Percentiles rank a stretch among this genome's conserved stretches.
phyloP scores from a whole-genome alignment of 2,329 filamentous ascomycete species.

The Elsinoe arachidis region DNA sequence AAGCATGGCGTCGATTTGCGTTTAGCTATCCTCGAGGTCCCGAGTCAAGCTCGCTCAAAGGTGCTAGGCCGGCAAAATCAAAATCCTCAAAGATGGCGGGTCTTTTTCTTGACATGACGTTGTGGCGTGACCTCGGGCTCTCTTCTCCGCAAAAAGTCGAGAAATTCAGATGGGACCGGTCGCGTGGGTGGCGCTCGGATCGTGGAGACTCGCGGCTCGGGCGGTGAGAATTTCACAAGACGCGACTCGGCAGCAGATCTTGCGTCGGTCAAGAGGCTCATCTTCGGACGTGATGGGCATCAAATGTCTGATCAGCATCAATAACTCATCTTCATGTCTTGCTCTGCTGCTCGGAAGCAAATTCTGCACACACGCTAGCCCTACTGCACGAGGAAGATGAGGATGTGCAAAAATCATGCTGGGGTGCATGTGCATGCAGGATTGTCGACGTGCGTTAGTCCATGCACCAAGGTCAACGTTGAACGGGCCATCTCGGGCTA shows the following conservation, averaged over 20 bases:
- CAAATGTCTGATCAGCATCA: neutral
- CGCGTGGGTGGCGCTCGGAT: constrained; percentile 6
- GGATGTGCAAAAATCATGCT: neutral
- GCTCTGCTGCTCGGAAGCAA: neutral
- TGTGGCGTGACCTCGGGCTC: neutral
- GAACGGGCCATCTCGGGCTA: neutral
- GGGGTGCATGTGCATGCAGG: constrained; percentile 2
- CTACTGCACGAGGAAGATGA: neutral
- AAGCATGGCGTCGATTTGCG: neutral
- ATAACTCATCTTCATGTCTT: neutral
- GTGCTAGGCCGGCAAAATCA: constrained; percentile 5
- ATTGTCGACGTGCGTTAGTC: neutral
- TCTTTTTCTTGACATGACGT: constrained; percentile 7
- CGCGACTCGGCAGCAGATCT: neutral
- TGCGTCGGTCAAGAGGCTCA: neutral
- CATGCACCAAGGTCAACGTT: neutral
- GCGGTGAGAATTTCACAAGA: neutral
- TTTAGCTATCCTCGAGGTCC: neutral
- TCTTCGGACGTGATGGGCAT: neutral
- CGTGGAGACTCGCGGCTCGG: neutral
- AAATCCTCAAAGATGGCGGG: neutral
- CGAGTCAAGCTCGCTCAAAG: neutral
- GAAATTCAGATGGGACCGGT: neutral
- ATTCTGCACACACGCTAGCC: neutral
- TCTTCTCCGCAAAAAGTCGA: neutral